A percentile compares a stretch with the other conserved stretches of the same genome.
Evolutionary conservation across 1,139 yeast genomes (phyloP).

Genomic region (Nakaseomyces delphensis): DNA sequence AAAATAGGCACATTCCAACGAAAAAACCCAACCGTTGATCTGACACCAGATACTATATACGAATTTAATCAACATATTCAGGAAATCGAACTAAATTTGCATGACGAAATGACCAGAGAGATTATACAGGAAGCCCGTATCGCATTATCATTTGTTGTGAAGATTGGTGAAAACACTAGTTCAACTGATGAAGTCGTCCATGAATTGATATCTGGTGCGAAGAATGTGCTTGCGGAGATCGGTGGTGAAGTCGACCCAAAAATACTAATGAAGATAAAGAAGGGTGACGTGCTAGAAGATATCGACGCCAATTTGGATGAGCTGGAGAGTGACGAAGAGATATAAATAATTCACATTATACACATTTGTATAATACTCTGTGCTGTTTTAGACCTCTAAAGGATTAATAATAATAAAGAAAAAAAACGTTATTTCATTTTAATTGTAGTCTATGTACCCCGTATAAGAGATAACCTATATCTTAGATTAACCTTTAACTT

Average conservation of each 20-base stretch:
- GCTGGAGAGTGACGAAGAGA: conserved; percentile 15
- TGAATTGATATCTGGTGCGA: conserved; percentile 48
- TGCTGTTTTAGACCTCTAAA: no score
- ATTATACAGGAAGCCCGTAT: conserved; percentile 41
- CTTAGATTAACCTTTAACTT: no score
- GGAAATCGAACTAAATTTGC: conserved; percentile 36
- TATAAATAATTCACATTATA: not conserved
- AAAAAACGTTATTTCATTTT: not conserved
- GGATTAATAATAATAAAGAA: no score
- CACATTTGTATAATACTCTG: not conserved
- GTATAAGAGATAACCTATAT: not conserved
- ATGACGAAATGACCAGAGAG: conserved; percentile 31
- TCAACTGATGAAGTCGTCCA: conserved; percentile 43
- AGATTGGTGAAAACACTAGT: conserved; percentile 31
- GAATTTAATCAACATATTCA: conserved; percentile 42
- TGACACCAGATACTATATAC: conserved; percentile 28
- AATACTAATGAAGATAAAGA: conserved; percentile 36
- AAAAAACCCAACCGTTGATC: conserved; percentile 17
- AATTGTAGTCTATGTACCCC: not conserved
- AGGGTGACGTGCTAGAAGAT: conserved; percentile 39
- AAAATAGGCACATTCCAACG: conserved; percentile 34
- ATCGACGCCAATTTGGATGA: conserved; percentile 34
- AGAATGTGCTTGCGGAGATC: conserved; percentile 41
- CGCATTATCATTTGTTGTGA: conserved; percentile 50
- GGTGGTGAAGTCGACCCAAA: conserved; percentile 45